phyloP scores from a whole-genome alignment of 805 yeast species.

The Wickerhamiella kazuoi region DNA sequence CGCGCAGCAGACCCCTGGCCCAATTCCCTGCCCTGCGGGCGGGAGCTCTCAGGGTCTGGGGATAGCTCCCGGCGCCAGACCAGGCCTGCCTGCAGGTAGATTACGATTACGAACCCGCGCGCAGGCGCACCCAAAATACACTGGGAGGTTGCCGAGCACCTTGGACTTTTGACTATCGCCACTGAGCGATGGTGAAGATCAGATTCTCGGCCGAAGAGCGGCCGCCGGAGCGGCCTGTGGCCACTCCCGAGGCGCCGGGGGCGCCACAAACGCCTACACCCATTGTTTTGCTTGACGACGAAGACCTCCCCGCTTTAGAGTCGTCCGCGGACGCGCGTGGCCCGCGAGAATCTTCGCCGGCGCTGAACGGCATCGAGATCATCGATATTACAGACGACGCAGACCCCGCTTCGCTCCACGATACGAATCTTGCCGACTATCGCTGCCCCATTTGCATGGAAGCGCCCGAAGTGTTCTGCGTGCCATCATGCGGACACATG shows the following conservation, averaged over 20 bases:
- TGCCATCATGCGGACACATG: slow-evolving; percentile 24
- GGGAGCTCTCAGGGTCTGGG: too few species aligned
- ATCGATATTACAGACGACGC: slow-evolving; percentile 6
- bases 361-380: slow-evolving; percentile 7
- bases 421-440: slow-evolving; percentile 5
- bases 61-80: too few species aligned
- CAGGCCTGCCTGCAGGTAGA: too few species aligned
- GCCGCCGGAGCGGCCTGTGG: neutral
- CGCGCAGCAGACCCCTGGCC: too few species aligned
- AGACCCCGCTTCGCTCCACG: slow-evolving; percentile 2
- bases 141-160: neutral
- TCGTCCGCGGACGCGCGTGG: too few species aligned
- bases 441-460: slow-evolving; percentile 23
- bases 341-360: too few species aligned
- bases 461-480: slow-evolving; percentile 17
- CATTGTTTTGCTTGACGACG: too few species aligned
- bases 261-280: too few species aligned
- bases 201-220: neutral
- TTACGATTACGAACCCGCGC: too few species aligned
- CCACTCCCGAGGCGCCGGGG: too few species aligned
- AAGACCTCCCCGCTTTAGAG: neutral
- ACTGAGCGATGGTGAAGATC: neutral
- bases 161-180: neutral
- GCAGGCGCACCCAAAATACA: too few species aligned
- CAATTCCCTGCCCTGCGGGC: too few species aligned